A percentile compares a stretch with the other conserved stretches of the same genome.
Conservation (phyloP, 108 stramenopile genomes). For the Fistulifera pelliculosa region DNA sequence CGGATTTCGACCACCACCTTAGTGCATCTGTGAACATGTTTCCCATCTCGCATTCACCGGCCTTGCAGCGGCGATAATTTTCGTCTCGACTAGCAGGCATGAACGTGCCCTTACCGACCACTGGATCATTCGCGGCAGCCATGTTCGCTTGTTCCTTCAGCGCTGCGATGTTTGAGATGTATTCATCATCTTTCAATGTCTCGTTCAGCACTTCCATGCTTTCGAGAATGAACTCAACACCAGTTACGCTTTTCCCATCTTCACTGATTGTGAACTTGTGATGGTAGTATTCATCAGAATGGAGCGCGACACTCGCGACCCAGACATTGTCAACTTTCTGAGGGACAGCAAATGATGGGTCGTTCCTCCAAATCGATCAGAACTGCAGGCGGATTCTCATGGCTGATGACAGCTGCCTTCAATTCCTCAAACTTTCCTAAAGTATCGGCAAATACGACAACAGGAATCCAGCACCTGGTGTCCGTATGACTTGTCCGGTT, state of each 20-base stretch:
- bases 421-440: slow-evolving; percentile 2
- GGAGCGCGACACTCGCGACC: background rate
- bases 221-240: background rate
- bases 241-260: slow-evolving; percentile 7
- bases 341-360: background rate
- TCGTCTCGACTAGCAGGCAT: slow-evolving; percentile 28
- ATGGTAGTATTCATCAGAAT: background rate
- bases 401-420: background rate
- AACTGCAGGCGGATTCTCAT: slow-evolving; percentile 1
- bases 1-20: slow-evolving; percentile 32
- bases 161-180: slow-evolving; percentile 8
- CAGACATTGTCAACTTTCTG: background rate
- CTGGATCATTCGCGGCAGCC: slow-evolving; percentile 30
- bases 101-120: slow-evolving; percentile 18
- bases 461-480: slow-evolving; percentile 10
- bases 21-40: slow-evolving; percentile 43
- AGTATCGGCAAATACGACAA: slow-evolving; percentile 4
- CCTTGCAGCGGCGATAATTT: slow-evolving; percentile 24
- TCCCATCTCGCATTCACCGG: slow-evolving; percentile 39
- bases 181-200: slow-evolving; percentile 27
- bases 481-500: background rate
- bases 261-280: background rate
- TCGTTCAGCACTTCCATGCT: slow-evolving; percentile 13
- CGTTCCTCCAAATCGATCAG: slow-evolving; percentile 5
- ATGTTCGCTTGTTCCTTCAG: slow-evolving; percentile 23